Percentiles rank a stretch among this genome's conserved stretches.
phyloP scores from a whole-genome alignment of 2,329 filamentous ascomycete genomes.

The Chaetomium strumarium region DNA sequence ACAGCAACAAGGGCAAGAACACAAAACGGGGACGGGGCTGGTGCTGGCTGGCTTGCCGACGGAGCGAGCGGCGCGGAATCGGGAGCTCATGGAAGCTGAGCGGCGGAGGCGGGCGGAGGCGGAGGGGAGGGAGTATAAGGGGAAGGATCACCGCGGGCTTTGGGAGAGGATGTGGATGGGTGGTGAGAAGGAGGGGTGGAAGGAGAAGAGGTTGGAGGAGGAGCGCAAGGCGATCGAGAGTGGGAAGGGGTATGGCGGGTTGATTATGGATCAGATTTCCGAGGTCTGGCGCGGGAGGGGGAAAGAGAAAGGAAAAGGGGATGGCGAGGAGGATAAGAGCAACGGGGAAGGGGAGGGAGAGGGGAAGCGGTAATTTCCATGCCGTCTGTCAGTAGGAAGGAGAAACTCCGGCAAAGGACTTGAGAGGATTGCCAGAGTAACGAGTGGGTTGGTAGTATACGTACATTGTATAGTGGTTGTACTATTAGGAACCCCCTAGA shows the following conservation, averaged over 20 bases:
- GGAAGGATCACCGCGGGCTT: constrained; percentile 22
- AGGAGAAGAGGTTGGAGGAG: constrained; percentile 44
- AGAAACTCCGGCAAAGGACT: too few species aligned
- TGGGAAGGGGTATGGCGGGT: constrained; percentile 49
- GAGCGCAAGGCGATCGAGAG: constrained; percentile 49
- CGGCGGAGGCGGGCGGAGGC: constrained; percentile 33
- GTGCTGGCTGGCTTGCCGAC: constrained; percentile 44
- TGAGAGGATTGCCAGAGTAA: too few species aligned
- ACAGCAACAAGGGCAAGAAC: neutral
- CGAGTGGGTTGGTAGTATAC: too few species aligned
- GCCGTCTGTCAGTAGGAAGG: too few species aligned
- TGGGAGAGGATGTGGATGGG: constrained; percentile 48
- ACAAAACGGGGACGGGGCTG: neutral
- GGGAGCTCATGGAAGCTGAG: constrained; percentile 43
- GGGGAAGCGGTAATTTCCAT: too few species aligned
- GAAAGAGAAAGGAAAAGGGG: constrained; percentile 14
- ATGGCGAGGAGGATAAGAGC: constrained; percentile 4
- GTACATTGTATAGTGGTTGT: too few species aligned
- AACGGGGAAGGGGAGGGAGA: constrained; percentile 12
- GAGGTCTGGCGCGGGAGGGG: constrained; percentile 41
- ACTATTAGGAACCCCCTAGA: too few species aligned
- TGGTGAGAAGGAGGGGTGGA: constrained; percentile 49
- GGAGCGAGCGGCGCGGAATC: constrained; percentile 46
- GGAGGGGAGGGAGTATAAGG: constrained; percentile 25
- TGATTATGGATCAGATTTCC: constrained; percentile 52